A percentile compares a stretch with the other conserved stretches of the same genome.
These are phyloP conservation scores for Botrytis galanthina DNA, from an alignment of 2,329 filamentous ascomycete species.

Conservation along the genomic window DNA sequence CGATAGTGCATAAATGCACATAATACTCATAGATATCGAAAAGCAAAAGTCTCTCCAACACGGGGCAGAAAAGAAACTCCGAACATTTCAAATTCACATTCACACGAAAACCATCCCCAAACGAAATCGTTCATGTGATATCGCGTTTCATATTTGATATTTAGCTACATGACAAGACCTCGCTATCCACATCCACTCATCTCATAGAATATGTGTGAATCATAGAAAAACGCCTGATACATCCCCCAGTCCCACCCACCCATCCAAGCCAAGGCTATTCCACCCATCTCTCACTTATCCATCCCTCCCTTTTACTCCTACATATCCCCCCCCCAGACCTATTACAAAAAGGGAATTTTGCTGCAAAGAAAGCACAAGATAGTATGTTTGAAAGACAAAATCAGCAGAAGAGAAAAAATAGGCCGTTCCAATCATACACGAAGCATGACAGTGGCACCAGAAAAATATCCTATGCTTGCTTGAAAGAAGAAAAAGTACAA, in stretches of 20 bases:
- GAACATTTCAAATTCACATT: not conserved
- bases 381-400: not conserved
- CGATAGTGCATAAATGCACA: not conserved
- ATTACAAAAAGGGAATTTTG: not conserved
- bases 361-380: not conserved
- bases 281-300: conserved; percentile 1
- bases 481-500: conserved; percentile 14
- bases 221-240: conserved; percentile 6
- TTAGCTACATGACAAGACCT: conserved; percentile 5
- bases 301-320: conserved; percentile 15
- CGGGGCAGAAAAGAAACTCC: not conserved
- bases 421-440: conserved; percentile 16
- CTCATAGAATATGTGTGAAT: conserved; percentile 6
- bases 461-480: conserved; percentile 18
- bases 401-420: conserved; percentile 1
- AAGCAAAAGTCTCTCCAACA: not conserved
- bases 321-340: not conserved
- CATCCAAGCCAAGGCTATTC: not conserved
- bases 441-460: conserved; percentile 10
- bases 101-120: not conserved
- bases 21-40: not conserved
- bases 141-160: conserved; percentile 8
- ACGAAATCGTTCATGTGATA: not conserved
- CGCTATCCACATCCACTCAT: not conserved
- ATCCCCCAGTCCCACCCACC: not conserved